Conservation (phyloP, 768 basidiomycete species). For the Panus rudis region DNA sequence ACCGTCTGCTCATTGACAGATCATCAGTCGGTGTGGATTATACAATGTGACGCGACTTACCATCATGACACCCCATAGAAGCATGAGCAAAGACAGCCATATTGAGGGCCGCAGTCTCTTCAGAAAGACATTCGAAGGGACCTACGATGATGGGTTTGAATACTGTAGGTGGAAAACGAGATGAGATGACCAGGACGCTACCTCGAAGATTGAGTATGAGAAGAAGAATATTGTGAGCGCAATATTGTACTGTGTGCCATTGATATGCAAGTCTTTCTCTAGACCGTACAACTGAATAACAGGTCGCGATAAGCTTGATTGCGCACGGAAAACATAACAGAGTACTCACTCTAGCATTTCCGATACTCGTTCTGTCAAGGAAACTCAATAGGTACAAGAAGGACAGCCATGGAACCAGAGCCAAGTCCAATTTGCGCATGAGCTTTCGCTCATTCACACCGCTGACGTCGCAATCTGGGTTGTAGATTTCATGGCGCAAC, state of each 20-base stretch:
- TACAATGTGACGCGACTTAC: constrained; percentile 25
- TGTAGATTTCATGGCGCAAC: constrained; percentile 19
- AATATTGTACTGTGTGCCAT: constrained; percentile 59
- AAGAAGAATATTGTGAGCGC: constrained; percentile 50
- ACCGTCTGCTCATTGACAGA: constrained; percentile 42
- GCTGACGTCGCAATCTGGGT: constrained; percentile 48
- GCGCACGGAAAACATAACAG: constrained; percentile 10
- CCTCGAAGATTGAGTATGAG: constrained; percentile 68
- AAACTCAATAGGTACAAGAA: constrained; percentile 74
- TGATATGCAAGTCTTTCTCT: constrained; percentile 49
- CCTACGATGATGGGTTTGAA: constrained; percentile 22
- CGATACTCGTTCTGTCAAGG: constrained; percentile 51
- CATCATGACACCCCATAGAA: constrained; percentile 73
- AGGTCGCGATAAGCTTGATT: constrained; percentile 18
- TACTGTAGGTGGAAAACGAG: background rate
- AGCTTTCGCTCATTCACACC: constrained; percentile 62
- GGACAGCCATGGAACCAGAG: constrained; percentile 65
- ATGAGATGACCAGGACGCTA: constrained; percentile 12
- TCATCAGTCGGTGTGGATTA: background rate
- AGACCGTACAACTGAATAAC: constrained; percentile 53
- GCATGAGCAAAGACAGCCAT: constrained; percentile 71
- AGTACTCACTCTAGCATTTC: constrained; percentile 35
- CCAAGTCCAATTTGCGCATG: constrained; percentile 60
- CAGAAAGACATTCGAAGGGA: constrained; percentile 67
- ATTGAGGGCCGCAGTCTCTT: constrained; percentile 71